Evolutionary conservation across 768 basidiomycete species (phyloP), one percentile per base, ranked within the genome.

Genomic region (Suillus discolor): DNA sequence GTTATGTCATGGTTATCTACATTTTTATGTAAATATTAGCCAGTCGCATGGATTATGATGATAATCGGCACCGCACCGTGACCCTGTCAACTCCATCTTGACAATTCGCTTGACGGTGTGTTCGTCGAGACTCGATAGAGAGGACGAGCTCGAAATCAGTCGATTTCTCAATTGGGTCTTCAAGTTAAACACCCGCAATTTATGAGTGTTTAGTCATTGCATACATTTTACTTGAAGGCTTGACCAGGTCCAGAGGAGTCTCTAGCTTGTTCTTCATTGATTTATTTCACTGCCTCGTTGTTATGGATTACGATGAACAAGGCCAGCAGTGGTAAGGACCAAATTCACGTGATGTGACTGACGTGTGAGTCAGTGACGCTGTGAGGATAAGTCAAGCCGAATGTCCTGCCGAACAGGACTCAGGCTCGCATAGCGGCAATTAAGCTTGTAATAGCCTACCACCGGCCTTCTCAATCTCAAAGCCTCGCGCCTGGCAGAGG

Each of bases 271-370:
- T 25, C 25, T 51, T 51, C 49, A 51, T 49, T 13, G n/a, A 49
- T 23, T 13, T 0, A 23, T 28, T 39, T 3, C 6, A 31, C 36
- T 23, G 12, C 34, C 36, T 57, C 3, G n/a, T 23, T 23, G n/a
- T 49, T 3, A 20, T 44, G 34, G 11, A 47, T 53, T n/a, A 71
- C 20, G 41, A 82, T 84, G 82, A 89, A 73, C 92, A 93, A 90
- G 90, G 2, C 80, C 83, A 1, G 81, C n/a, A n/a, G n/a, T n/a
- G n/a, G n/a, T n/a, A n/a, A n/a, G n/a, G n/a, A n/a, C n/a, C n/a
- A n/a, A n/a, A n/a, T n/a, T n/a, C n/a, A n/a, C n/a, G n/a, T n/a
- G n/a, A n/a, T n/a, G n/a, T n/a, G n/a, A n/a, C n/a, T n/a, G n/a
- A n/a, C n/a, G n/a, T n/a, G n/a, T n/a, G n/a, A n/a, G n/a, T n/a